These are phyloP conservation scores for Cercophora newfieldiana DNA, from an alignment of 495 filamentous ascomycete genomes.

Conservation along the genomic window DNA sequence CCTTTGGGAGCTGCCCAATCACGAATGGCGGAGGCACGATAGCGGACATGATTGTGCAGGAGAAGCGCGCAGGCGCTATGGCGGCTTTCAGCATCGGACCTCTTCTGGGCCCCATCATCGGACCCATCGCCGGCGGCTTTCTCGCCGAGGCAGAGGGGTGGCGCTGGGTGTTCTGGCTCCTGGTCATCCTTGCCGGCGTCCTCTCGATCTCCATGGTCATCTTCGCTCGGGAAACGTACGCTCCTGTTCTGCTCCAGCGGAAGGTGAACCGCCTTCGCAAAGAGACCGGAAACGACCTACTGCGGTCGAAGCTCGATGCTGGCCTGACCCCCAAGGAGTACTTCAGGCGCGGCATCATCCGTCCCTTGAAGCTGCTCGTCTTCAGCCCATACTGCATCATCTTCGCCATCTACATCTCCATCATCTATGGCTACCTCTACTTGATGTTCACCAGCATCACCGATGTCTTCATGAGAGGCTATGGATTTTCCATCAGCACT, in stretches of 20 bases:
- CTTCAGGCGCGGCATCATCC: conserved; percentile 44
- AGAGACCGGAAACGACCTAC: conserved; percentile 44
- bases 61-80: conserved; percentile 53
- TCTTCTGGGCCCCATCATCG: conserved; percentile 53
- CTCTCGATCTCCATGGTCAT: conserved; percentile 41
- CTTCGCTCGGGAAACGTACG: conserved; percentile 63
- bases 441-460: conserved; percentile 71
- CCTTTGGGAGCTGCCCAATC: conserved; percentile 57
- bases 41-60: conserved; percentile 57
- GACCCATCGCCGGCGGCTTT: conserved; percentile 57
- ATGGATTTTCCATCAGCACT: conserved; percentile 41
- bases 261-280: conserved; percentile 52
- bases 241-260: conserved; percentile 56
- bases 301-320: conserved; percentile 53
- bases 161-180: conserved; percentile 67
- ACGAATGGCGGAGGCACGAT: conserved; percentile 61
- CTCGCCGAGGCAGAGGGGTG: conserved; percentile 53
- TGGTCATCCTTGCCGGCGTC: conserved; percentile 37
- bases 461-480: conserved; percentile 53
- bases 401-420: conserved; percentile 68
- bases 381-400: conserved; percentile 63
- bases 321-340: conserved; percentile 44
- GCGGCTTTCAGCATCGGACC: conserved; percentile 53
- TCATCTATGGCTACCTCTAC: conserved; percentile 74
- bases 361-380: conserved; percentile 53